Conservation (phyloP, 495 filamentous ascomycete genomes). For the Letharia columbiana region DNA sequence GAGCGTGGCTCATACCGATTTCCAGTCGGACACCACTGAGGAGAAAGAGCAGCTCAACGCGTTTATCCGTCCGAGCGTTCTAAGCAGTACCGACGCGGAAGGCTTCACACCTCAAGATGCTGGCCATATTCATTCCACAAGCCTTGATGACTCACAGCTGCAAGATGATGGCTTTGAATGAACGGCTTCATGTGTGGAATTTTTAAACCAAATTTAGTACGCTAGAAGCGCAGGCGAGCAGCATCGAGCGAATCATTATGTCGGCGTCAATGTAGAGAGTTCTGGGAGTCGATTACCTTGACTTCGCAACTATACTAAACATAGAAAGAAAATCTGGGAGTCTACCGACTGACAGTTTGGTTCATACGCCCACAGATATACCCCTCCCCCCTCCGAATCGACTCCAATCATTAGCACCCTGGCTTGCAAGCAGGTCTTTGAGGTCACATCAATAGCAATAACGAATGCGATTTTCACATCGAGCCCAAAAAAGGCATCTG, state of each 20-base stretch:
- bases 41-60: constrained; percentile 9
- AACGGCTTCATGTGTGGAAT: not conserved
- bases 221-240: not conserved
- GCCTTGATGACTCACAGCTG: constrained; percentile 26
- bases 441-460: too few species aligned
- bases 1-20: not conserved
- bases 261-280: not conserved
- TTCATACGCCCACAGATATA: too few species aligned
- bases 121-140: not conserved
- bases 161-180: constrained; percentile 4
- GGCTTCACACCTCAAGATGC: constrained; percentile 16
- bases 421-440: too few species aligned
- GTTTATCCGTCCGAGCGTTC: not conserved
- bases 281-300: not conserved
- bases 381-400: too few species aligned
- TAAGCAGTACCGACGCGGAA: constrained; percentile 4
- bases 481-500: too few species aligned
- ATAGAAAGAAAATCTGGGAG: not conserved
- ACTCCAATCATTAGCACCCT: too few species aligned
- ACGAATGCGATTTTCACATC: too few species aligned
- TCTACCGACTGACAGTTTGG: not conserved
- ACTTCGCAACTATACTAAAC: not conserved
- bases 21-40: not conserved
- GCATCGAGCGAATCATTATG: not conserved
- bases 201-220: not conserved